phyloP scores from a whole-genome alignment of 2,329 filamentous ascomycete species.

The Aspergillus sp. region DNA sequence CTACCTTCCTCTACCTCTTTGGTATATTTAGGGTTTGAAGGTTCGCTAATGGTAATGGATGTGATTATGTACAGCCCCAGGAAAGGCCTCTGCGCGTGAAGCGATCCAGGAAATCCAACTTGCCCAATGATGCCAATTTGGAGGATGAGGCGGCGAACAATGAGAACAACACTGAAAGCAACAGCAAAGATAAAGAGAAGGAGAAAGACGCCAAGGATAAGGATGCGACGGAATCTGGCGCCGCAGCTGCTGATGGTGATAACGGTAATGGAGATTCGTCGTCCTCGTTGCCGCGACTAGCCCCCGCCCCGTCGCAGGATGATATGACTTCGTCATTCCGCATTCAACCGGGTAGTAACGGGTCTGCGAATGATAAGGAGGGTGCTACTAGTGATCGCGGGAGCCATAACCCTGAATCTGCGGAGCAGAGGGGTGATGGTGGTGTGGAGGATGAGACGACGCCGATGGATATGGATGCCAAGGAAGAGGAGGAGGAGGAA shows the following conservation, averaged over 20 bases:
- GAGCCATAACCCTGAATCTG: constrained; percentile 21
- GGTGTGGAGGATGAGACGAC: constrained; percentile 30
- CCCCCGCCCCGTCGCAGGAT: constrained; percentile 39
- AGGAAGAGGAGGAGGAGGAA: constrained; percentile 20
- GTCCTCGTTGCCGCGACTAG: constrained; percentile 36
- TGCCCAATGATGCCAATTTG: constrained; percentile 26
- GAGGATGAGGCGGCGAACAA: constrained; percentile 23
- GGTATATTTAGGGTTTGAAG: neutral
- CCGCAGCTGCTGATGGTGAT: neutral
- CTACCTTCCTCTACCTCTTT: neutral
- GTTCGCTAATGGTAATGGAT: neutral
- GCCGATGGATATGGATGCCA: constrained; percentile 43
- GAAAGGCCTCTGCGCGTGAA: constrained; percentile 51
- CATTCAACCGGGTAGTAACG: constrained; percentile 33
- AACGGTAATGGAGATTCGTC: constrained; percentile 10
- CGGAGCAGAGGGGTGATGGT: constrained; percentile 17
- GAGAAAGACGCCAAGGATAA: neutral
- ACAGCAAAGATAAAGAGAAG: neutral
- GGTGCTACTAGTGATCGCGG: constrained; percentile 19
- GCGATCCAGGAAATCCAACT: constrained; percentile 44
- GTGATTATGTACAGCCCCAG: constrained; percentile 39
- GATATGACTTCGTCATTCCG: constrained; percentile 43
- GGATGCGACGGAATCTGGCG: neutral
- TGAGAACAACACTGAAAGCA: neutral
- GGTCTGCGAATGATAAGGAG: constrained; percentile 17